Evolutionary conservation across 2,329 filamentous ascomycete genomes (phyloP), one percentile per base, ranked within the genome.

Genomic region (Aspergillus sp.): DNA sequence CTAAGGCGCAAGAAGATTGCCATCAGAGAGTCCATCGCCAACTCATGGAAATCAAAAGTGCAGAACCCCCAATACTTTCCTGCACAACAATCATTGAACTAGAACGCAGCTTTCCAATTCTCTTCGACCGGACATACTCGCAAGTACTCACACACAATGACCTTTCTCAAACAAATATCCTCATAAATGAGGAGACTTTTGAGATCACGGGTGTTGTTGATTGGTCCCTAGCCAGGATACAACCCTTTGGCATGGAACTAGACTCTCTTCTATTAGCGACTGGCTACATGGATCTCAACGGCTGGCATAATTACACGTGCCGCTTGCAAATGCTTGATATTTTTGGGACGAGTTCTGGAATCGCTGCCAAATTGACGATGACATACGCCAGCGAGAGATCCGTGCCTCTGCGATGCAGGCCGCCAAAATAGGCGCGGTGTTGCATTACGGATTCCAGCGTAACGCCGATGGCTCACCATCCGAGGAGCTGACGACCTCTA

Each of bases 241-340:
- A 43, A n/a, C 54, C 52, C 1, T 54, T 57, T 36, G 54, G 54
- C 13, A 54, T 54, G 40, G 54, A 57, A 19, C 17, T 54, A 23
- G 48, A 52, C 25, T 17, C 44, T 41, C 48, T 57, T 17, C 42
- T 49, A 29, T 32, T 54, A 14, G 25, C 44, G 5, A 57, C 51
- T 17, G 54, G 54, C 13, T 57, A 57, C 16, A 52, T 55, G 54
- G 34, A 48, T 40, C 20, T 48, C 20, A 48, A 9, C 34, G 46
- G 46, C 32, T 42, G 13, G 34, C 46, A 48, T 13, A 42, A 48
- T 48, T 48, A 48, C 32, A 41, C 46, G 29, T 48, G 34, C 21
- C 34, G 34, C 9, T 40, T 29, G 34, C 46, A 20, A 17, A 25
- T 48, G 11, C 20, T 48, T n/a, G 16, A 48, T 48, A 19, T 41